Base-by-base conservation (phyloP, 345 rosid genomes). In the Zanthoxylum bungeanum region DNA sequence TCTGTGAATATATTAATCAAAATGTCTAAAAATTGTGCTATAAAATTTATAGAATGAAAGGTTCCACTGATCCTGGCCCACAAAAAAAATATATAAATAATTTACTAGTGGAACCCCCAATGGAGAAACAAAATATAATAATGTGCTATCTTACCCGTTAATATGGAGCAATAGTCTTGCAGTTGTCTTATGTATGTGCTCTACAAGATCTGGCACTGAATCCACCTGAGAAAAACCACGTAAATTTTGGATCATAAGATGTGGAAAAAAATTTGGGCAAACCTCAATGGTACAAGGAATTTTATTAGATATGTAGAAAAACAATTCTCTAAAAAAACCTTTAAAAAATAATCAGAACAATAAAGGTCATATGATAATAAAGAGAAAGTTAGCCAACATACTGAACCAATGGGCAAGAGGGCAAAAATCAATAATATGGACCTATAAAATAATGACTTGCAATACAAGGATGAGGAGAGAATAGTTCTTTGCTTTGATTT, bases 151-250 rank as follows among this genome's bases (percentile, higher is more conserved):
- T 88, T 85, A 96, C 99, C 99, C 98, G 46, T 91, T 83, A 56
- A 96, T 90, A 72, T 93, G 99, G 63, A 96, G 96, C 69, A 96
- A 84, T 60, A 80, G 78, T 78, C 93, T 93, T 36, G 97, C 96
- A 74, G 97, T 96, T 71, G 96, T 85, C 85, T 89, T 83, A 73
- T 96, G 96, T 78, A 96, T 86, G 73, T 85, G 91, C 84, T 83
- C 86, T 10, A 73, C 75, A 73, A 93, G 94, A 81, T 87, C 92
- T 44, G 93, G 93, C 56, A 93, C 97, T 60, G 95, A 75, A 60
- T 84, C 97, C 80, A 96, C 99, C 99, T 96, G 92, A 55, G 55
- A 58, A 80, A 79, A 65, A 75, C 56, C 67, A 77, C n/a, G n/a
- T n/a, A n/a, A n/a, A n/a, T n/a, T n/a, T n/a, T n/a, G 12, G 24